These are phyloP conservation scores for Ambrosiella beaveri DNA, from an alignment of 2,329 filamentous ascomycete species.

Conservation along the genomic window DNA sequence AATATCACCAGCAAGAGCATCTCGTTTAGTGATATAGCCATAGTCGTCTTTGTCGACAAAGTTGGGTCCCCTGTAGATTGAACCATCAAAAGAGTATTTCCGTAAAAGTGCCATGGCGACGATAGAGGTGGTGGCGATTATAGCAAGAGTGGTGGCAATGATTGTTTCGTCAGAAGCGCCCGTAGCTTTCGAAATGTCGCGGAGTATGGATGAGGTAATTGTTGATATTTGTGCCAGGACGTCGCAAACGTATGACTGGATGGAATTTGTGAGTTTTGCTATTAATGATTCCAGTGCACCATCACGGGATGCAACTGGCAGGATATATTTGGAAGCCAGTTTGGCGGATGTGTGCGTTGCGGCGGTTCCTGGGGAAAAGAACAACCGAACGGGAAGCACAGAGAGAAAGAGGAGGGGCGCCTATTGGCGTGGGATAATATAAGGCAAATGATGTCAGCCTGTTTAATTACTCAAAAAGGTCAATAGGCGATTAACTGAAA, in stretches of 20 bases:
- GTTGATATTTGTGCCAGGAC: conserved; percentile 17
- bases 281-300: conserved; percentile 39
- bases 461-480: neutral
- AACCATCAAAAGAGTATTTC: conserved; percentile 28
- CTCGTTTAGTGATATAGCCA: conserved; percentile 67
- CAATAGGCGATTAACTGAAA: neutral
- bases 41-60: conserved; percentile 61
- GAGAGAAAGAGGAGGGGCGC: neutral
- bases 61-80: conserved; percentile 21
- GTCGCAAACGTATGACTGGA: conserved; percentile 35
- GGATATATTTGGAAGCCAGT: conserved; percentile 45
- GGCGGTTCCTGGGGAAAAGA: conserved; percentile 9
- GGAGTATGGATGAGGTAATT: conserved; percentile 29
- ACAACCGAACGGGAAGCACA: conserved; percentile 3
- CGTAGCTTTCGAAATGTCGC: conserved; percentile 33
- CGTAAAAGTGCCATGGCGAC: conserved; percentile 34
- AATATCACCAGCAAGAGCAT: conserved; percentile 32
- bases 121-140: conserved; percentile 24
- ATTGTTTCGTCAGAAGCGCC: conserved; percentile 32
- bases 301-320: conserved; percentile 13
- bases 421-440: neutral
- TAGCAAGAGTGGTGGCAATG: conserved; percentile 30
- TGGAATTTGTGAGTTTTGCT: conserved; percentile 28
- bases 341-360: conserved; percentile 20
- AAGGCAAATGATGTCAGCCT: neutral